phyloP scores from a whole-genome alignment of 768 basidiomycete species.

The Boletus sensibilis region DNA sequence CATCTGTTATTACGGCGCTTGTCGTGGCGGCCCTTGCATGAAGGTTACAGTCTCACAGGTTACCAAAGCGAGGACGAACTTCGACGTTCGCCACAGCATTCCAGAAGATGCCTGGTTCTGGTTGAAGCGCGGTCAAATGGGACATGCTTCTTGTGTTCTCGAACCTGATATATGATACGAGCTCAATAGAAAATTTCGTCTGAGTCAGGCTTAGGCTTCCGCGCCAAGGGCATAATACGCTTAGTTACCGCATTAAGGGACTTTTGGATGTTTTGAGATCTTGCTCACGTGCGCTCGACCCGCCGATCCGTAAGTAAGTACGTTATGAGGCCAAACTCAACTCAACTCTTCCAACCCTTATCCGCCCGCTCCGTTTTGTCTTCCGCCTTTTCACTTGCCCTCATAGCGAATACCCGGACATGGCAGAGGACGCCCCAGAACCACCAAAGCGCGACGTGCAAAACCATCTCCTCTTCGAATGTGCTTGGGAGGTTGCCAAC shows the following conservation, averaged over 20 bases:
- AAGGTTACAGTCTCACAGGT: background rate
- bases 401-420: slow-evolving; percentile 7
- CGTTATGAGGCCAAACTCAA: slow-evolving; percentile 12
- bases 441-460: slow-evolving; percentile 64
- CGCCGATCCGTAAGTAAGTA: background rate
- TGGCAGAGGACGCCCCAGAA: slow-evolving; percentile 23
- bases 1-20: slow-evolving; percentile 39
- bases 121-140: background rate
- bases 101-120: background rate
- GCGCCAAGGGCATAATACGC: background rate
- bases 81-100: background rate
- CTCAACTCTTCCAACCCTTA: background rate
- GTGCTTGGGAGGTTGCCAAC: slow-evolving; percentile 98
- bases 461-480: slow-evolving; percentile 85
- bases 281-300: slow-evolving; percentile 19
- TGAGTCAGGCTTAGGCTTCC: background rate
- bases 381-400: background rate
- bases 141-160: background rate
- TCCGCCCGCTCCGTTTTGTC: background rate
- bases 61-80: background rate
- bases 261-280: slow-evolving; percentile 6
- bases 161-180: background rate
- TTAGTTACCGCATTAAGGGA: slow-evolving; percentile 25
- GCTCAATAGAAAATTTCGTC: background rate
- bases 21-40: slow-evolving; percentile 37